A percentile compares a stretch with the other conserved stretches of the same genome.
These are phyloP conservation scores for Dendrothele bispora DNA, from an alignment of 768 basidiomycete genomes.

Conservation along the genomic window DNA sequence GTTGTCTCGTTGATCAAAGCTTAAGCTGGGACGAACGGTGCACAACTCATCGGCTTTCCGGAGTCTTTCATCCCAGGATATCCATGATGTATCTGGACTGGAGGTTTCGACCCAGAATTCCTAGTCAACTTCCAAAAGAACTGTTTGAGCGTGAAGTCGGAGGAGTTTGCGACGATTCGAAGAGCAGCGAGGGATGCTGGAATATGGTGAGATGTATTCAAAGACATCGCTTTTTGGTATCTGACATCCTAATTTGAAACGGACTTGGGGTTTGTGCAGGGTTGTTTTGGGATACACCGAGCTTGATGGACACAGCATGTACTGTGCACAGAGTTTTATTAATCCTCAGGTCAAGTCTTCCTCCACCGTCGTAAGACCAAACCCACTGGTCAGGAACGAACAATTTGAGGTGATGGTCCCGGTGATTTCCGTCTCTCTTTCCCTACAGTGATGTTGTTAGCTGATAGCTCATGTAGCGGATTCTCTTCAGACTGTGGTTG, in stretches of 20 bases:
- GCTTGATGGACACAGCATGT: slow-evolving; percentile 15
- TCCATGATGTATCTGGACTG: too few relatives aligned
- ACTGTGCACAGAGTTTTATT: slow-evolving; percentile 14
- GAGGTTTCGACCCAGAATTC: too few relatives aligned
- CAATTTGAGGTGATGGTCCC: slow-evolving; percentile 18
- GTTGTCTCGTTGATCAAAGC: too few relatives aligned
- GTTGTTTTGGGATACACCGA: too few relatives aligned
- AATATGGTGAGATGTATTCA: slow-evolving; percentile 15
- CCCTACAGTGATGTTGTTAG: too few relatives aligned
- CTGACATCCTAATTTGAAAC: slow-evolving; percentile 8
- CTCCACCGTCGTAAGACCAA: slow-evolving; percentile 18
- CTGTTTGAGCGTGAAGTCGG: too few relatives aligned
- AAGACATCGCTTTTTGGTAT: too few relatives aligned
- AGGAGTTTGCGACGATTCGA: slow-evolving; percentile 13
- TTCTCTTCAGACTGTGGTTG: slow-evolving; percentile 15
- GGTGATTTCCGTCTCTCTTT: neutral
- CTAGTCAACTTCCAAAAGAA: too few relatives aligned
- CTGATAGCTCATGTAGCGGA: slow-evolving; percentile 5
- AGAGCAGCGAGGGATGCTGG: slow-evolving; percentile 14
- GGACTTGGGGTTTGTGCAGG: slow-evolving; percentile 15
- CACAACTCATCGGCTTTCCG: too few relatives aligned
- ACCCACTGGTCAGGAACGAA: slow-evolving; percentile 17
- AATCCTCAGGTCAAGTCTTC: slow-evolving; percentile 13
- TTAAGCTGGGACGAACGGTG: too few relatives aligned
- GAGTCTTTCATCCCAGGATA: too few relatives aligned